Evolutionary conservation across 1,284 basidiomycete genomes (phyloP), one percentile per base, ranked within the genome.

Genomic region (Inonotus obliquus): DNA sequence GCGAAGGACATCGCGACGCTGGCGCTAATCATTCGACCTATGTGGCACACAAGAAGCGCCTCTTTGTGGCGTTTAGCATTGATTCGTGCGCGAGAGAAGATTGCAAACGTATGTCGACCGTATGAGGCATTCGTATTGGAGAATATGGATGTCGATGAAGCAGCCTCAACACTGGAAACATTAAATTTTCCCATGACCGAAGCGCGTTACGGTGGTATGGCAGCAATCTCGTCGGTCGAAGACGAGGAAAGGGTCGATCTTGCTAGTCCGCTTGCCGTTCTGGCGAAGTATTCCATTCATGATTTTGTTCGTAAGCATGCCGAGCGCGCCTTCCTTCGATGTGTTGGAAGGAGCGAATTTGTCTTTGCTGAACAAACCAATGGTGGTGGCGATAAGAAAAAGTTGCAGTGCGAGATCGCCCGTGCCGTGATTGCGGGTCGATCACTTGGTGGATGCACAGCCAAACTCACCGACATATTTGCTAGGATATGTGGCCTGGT

Each of bases 371-470:
- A 64, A 56, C 64, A 56, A 59, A 66, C 67, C 37, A 71, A 74
- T 45, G 27, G 6, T 27, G 69, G 70, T 45, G 75, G 73, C 63
- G 67, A 71, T n/a, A n/a, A n/a, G 66, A 73, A 74, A 45, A 64
- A 64, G 63, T 74, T 65, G 65, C 76, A 79, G 52, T 67, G 70
- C 27, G 74, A 76, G 66, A 77, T 79, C 69, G 69, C 70, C 56
- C 75, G 73, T 53, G 83, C 82, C 0, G 71, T 88, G 47, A 77
- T 80, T 21, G 83, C 83, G 29, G 84, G 85, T 19, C 77, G 76
- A 57, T 82, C 85, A 59, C 77, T 90, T 11, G 85, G 86, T 4
- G 85, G 85, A 0, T 67, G 71, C n/a, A 77, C 81, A 0, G 77
- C 77, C 4, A 74, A 79, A 59, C 73, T 89, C 11, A 85, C 81